Evolutionary conservation across 257 asterid species (phyloP), one percentile per base, ranked within the genome.

Genomic region (Jaltomata sinuosa): DNA sequence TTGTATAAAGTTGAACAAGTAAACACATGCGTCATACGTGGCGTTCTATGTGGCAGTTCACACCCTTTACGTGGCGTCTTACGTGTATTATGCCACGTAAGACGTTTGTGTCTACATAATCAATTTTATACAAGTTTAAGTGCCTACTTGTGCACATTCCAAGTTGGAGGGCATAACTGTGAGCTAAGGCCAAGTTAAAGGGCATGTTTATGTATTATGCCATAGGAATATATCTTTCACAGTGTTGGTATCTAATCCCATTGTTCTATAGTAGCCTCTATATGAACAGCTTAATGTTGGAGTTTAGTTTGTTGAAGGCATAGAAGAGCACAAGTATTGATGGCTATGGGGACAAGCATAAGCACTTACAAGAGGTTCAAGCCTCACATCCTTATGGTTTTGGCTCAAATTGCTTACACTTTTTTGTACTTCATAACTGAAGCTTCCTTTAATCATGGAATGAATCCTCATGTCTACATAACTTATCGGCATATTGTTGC

Each of bases 371-470:
- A 57, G 82, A 89, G 81, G 45, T 92, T 87, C 88, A 92, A 88
- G 85, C 97, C 98, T 83, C 94, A 93, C 42, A 85, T 94, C 79
- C 95, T 92, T 40, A 90, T 94, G 97, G 88, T 89, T 84, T 22
- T 93, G 27, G 82, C 92, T 68, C 98, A 94, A 87, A 54, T 92
- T 61, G 87, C 83, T 78, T 90, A 91, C 42, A 88, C 97, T 14
- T 84, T 93, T 84, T 83, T 89, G 86, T 94, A 92, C 50, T 89
- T 93, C 88, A 91, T 93, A 54, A 91, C 95, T 5, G 92, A 94
- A 78, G 97, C 97, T 57, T 93, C 97, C 29, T 94, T 94, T 91
- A 85, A 89, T 80, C 94, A 94, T 84, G 97, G 97, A 40, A 90
- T 94, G 97, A 88, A 93, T 36, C 93, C 95, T 80, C 92, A 83